phyloP scores from a whole-genome alignment of 306 rosid genomes.

The Quercus cerris region DNA sequence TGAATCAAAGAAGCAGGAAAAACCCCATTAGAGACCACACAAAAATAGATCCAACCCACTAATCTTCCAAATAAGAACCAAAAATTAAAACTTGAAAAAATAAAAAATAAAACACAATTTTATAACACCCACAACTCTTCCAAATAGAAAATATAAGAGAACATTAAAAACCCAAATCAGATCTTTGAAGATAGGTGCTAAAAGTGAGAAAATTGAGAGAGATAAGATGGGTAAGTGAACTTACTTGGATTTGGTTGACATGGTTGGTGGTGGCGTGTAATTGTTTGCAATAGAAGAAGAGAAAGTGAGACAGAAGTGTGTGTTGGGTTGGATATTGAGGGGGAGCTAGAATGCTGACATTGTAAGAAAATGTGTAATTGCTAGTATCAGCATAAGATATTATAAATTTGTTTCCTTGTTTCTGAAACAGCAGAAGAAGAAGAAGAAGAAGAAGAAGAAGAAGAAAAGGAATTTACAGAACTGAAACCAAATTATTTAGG shows the following conservation, averaged over 20 bases:
- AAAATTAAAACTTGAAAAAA: constrained; percentile 1
- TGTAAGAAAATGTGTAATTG: constrained; percentile 30
- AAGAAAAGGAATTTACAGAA: constrained; percentile 38
- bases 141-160: background rate
- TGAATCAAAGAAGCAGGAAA: background rate
- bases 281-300: constrained; percentile 6
- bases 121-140: background rate
- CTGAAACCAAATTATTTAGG: constrained; percentile 40
- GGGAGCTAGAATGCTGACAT: constrained; percentile 50
- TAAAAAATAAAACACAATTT: constrained; percentile 6
- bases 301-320: constrained; percentile 1
- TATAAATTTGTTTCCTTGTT: background rate
- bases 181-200: constrained; percentile 34
- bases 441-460: background rate
- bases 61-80: background rate
- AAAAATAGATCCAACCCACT: constrained; percentile 45
- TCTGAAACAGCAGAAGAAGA: background rate
- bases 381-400: constrained; percentile 30
- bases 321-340: constrained; percentile 22
- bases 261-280: constrained; percentile 31
- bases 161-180: constrained; percentile 35
- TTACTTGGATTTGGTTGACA: constrained; percentile 87
- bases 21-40: background rate
- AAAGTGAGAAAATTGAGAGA: background rate
- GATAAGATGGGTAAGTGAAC: constrained; percentile 6